Conservation (phyloP, 345 rosid genomes). For the Gossypium stocksii region DNA sequence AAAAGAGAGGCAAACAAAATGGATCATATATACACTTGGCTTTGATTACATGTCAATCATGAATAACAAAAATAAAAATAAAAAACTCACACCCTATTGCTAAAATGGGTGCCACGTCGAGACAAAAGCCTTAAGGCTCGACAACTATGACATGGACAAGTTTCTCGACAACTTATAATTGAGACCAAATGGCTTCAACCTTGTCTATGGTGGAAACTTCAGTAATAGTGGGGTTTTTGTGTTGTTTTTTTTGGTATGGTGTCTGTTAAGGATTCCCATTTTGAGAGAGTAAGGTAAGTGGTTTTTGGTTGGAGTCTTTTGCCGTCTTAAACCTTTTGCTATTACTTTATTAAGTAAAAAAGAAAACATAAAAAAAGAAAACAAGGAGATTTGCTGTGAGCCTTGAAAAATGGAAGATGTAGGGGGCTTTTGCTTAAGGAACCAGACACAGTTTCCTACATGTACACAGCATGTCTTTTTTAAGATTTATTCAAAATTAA, state of each 20-base stretch:
- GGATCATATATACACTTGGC: background rate
- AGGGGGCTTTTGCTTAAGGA: conserved; percentile 19
- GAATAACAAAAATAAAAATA: conserved; percentile 1
- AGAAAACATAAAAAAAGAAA: background rate
- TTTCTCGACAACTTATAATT: conserved; percentile 17
- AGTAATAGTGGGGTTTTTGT: background rate
- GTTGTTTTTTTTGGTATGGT: background rate
- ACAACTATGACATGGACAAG: conserved; percentile 12
- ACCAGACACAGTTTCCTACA: conserved; percentile 79
- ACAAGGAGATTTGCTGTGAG: background rate
- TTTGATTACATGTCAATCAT: conserved; percentile 7
- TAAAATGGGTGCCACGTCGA: conserved; percentile 24
- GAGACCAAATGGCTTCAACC: conserved; percentile 17
- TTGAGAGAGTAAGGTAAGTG: background rate
- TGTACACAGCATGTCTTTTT: conserved; percentile 51
- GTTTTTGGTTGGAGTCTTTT: conserved; percentile 17
- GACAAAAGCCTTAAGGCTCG: background rate
- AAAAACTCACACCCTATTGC: background rate
- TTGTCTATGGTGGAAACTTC: conserved; percentile 24
- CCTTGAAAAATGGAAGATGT: conserved; percentile 22
- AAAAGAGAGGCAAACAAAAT: background rate
- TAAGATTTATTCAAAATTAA: conserved; percentile 36
- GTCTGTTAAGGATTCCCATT: conserved; percentile 14
- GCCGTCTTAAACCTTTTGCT: conserved; percentile 22
- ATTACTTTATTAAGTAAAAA: background rate